These are phyloP conservation scores for Lachancea fermentati DNA, from an alignment of 805 yeast genomes.

Conservation along the genomic window DNA sequence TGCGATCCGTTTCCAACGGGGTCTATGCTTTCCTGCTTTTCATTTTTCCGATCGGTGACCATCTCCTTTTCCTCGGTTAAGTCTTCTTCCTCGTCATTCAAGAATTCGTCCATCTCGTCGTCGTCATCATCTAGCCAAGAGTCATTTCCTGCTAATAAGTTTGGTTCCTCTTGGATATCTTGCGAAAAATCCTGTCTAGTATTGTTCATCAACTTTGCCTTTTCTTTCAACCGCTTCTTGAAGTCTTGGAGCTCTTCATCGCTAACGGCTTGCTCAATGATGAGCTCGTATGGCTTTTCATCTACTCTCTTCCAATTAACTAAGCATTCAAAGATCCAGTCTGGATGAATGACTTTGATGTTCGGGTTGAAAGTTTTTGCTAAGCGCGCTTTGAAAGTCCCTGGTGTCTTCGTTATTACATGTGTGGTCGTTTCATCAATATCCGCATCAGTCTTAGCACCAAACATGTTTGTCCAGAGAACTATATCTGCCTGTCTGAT, in stretches of 20 bases:
- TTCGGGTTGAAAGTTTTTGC: constrained; percentile 60
- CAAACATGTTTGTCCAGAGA: constrained; percentile 87
- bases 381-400: constrained; percentile 77
- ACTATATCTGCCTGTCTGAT: constrained; percentile 79
- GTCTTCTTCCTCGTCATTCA: constrained; percentile 23
- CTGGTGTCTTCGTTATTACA: constrained; percentile 73
- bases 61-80: constrained; percentile 17
- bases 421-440: constrained; percentile 76
- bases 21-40: constrained; percentile 8
- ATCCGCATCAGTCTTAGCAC: constrained; percentile 75
- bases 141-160: constrained; percentile 27
- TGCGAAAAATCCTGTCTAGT: constrained; percentile 34
- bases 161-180: constrained; percentile 17
- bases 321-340: constrained; percentile 86
- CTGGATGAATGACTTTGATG: constrained; percentile 79
- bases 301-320: constrained; percentile 70
- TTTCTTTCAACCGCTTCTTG: constrained; percentile 29
- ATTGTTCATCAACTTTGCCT: constrained; percentile 34
- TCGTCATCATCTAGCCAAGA: constrained; percentile 32
- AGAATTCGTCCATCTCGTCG: constrained; percentile 30
- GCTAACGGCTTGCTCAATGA: constrained; percentile 43
- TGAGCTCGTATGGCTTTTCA: constrained; percentile 52
- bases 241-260: constrained; percentile 36
- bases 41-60: constrained; percentile 2
- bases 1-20: too few species aligned